Percentiles rank a stretch among this genome's conserved stretches.
phyloP scores from a whole-genome alignment of 352 stramenopile species.

The Phytophthora fragariaefolia region DNA sequence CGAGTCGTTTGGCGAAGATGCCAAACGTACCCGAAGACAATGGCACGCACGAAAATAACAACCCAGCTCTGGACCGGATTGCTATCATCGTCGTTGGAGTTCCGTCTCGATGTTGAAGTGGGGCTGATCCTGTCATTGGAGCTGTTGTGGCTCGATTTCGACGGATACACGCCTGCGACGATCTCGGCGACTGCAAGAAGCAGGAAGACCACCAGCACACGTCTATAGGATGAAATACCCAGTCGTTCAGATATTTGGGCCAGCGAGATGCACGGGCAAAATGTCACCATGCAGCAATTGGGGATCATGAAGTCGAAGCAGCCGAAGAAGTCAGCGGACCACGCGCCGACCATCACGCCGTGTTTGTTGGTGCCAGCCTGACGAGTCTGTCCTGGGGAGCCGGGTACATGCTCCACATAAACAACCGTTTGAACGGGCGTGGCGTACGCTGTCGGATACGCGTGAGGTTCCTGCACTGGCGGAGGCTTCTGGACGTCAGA shows the following conservation, averaged over 20 bases:
- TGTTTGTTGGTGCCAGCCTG: slow-evolving; percentile 16
- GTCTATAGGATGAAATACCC: slow-evolving; percentile 37
- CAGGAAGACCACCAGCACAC: slow-evolving; percentile 36
- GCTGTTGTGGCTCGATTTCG: slow-evolving; percentile 1
- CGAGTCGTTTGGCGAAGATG: slow-evolving; percentile 54
- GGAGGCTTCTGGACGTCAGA: slow-evolving; percentile 32
- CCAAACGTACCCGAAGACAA: slow-evolving; percentile 41
- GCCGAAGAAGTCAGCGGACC: slow-evolving; percentile 45
- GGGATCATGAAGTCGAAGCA: slow-evolving; percentile 50
- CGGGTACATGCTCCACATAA: slow-evolving; percentile 16
- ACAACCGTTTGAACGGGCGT: slow-evolving; percentile 25
- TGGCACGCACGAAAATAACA: slow-evolving; percentile 29
- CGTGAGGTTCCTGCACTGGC: slow-evolving; percentile 4
- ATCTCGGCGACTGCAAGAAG: slow-evolving; percentile 42
- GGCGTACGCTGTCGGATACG: slow-evolving; percentile 25
- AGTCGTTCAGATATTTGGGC: slow-evolving; percentile 53
- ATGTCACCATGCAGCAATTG: slow-evolving; percentile 56
- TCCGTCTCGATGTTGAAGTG: background rate
- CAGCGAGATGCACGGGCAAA: slow-evolving; percentile 58
- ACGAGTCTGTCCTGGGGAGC: background rate
- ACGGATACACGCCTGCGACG: slow-evolving; percentile 27
- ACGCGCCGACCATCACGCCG: slow-evolving; percentile 31
- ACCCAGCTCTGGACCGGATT: slow-evolving; percentile 33
- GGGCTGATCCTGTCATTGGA: slow-evolving; percentile 7
- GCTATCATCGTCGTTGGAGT: slow-evolving; percentile 19